Evolutionary conservation across 305 asterid species (phyloP), one percentile per base, ranked within the genome.

Genomic region (Withania somnifera): DNA sequence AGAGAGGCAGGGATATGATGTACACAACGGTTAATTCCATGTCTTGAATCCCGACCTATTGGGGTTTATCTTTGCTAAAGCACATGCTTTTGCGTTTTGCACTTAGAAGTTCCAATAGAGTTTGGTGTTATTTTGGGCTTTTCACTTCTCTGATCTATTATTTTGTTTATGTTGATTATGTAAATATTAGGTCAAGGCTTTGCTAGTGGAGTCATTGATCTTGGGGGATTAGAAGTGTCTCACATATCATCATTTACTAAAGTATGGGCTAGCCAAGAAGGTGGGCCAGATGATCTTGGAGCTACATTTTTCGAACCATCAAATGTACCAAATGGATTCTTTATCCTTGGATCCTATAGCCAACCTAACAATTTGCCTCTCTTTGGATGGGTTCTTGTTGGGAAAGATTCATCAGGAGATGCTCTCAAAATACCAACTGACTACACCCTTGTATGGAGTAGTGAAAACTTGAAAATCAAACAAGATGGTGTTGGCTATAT

Each of bases 271-370:
- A 81, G 87, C 7, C 81, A 77, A 26, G 95, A 92, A 88, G 97
- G 97, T 47, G 98, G 98, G 60, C 94, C 93, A 2, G 95, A 90
- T 69, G 82, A 92, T 83, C 89, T 78, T 15, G 99, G 99, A 5
- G 93, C 94, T 1, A 84, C 97, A 1, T 88, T 95, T 58, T 95
- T 85, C 63, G 97, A 93, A 51, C 97, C 98, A 3, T 53, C 93
- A 32, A 20, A 89, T 5, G 8, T 92, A 15, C 98, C 98, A 3
- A 87, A 95, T 79, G 98, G 95, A 38, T 93, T 92, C 86, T 90
- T 77, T 75, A 86, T 85, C 88, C 91, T 95, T n/a, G 98, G 98
- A 53, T 80, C 86, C 88, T 92, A 93, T 52, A 83, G 90, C 85
- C 98, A 93, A 78, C 90, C 95, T 0, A 93, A 93, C 90, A 93